phyloP scores from a whole-genome alignment of 1,284 basidiomycete genomes.

The Schizophyllum amplum region DNA sequence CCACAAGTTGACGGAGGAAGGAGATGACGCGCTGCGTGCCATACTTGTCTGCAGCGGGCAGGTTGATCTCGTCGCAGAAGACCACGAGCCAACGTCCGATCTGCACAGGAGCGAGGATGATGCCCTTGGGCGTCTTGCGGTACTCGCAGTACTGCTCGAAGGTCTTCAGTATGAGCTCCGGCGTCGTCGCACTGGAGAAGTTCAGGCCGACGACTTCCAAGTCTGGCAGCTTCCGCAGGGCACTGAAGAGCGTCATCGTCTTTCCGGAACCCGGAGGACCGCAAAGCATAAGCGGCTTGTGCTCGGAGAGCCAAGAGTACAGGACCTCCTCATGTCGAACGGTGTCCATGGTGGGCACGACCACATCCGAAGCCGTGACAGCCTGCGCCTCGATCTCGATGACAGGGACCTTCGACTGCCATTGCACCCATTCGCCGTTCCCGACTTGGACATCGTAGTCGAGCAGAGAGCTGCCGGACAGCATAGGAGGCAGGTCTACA shows the following conservation, averaged over 20 bases:
- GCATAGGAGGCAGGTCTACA: conserved; percentile 79
- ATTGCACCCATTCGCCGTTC: conserved; percentile 84
- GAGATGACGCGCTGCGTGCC: conserved; percentile 98
- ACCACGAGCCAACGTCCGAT: conserved; percentile 98
- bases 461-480: conserved; percentile 78
- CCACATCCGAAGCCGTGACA: conserved; percentile 92
- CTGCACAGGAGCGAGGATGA: conserved; percentile 88
- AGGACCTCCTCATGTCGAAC: conserved; percentile 98
- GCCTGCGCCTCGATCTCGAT: conserved; percentile 97
- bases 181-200: conserved; percentile 98
- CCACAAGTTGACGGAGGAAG: conserved; percentile 95
- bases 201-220: conserved; percentile 99
- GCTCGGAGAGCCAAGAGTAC: conserved; percentile 98
- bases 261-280: conserved; percentile 99
- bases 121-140: conserved; percentile 95
- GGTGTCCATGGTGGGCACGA: conserved; percentile 98
- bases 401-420: conserved; percentile 88
- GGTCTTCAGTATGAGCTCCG: conserved; percentile 96
- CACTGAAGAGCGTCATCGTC: conserved; percentile 99
- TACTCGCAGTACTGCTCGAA: conserved; percentile 99
- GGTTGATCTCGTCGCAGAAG: conserved; percentile 99
- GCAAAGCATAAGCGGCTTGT: conserved; percentile 97
- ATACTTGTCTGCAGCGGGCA: conserved; percentile 96
- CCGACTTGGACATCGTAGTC: conserved; percentile 92
- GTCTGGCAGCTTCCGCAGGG: conserved; percentile 93